A percentile compares a stretch with the other conserved stretches of the same genome.
Conservation (phyloP, 1,284 basidiomycete species). For the Pyrrhoderma lamaoense region DNA sequence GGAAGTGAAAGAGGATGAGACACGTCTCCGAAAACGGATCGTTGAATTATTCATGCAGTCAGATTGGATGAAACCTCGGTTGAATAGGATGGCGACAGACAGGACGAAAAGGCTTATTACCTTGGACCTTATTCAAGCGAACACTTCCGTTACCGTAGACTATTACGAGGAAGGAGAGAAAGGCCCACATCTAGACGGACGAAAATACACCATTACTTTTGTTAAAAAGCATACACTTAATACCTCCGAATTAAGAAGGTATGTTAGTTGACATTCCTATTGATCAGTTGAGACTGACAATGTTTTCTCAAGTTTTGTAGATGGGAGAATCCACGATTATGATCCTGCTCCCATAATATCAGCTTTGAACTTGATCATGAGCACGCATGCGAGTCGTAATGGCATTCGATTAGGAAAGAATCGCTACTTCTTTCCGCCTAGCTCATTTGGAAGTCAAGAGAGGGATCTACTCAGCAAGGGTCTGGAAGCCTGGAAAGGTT, state of each 20-base stretch:
- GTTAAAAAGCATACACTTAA: conserved; percentile 40
- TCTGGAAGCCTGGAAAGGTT: conserved; percentile 55
- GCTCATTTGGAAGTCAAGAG: conserved; percentile 40
- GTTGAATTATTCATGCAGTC: conserved; percentile 51
- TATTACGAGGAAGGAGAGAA: conserved; percentile 50
- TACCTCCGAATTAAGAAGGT: conserved; percentile 40
- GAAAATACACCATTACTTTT: conserved; percentile 51
- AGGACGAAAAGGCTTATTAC: conserved; percentile 50
- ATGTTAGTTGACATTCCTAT: conserved; percentile 23
- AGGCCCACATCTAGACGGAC: conserved; percentile 30
- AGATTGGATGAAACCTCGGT: conserved; percentile 33
- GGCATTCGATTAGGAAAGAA: conserved; percentile 51
- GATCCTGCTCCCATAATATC: conserved; percentile 49
- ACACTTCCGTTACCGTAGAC: conserved; percentile 40
- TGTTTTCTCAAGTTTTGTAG: conserved; percentile 38
- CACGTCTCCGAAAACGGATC: conserved; percentile 41
- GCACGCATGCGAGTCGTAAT: conserved; percentile 44
- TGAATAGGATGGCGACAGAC: conserved; percentile 54
- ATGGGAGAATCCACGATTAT: conserved; percentile 38
- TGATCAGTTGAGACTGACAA: conserved; percentile 1
- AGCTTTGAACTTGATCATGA: conserved; percentile 59
- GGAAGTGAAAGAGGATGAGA: conserved; percentile 37
- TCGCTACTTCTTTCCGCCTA: conserved; percentile 51
- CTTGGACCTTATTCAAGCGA: conserved; percentile 42
- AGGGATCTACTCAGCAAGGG: conserved; percentile 35